Percentiles rank a stretch among this genome's conserved stretches.
Evolutionary conservation across 2,329 filamentous ascomycete species (phyloP).

Genomic region (Trichoderma citrinoviride): DNA sequence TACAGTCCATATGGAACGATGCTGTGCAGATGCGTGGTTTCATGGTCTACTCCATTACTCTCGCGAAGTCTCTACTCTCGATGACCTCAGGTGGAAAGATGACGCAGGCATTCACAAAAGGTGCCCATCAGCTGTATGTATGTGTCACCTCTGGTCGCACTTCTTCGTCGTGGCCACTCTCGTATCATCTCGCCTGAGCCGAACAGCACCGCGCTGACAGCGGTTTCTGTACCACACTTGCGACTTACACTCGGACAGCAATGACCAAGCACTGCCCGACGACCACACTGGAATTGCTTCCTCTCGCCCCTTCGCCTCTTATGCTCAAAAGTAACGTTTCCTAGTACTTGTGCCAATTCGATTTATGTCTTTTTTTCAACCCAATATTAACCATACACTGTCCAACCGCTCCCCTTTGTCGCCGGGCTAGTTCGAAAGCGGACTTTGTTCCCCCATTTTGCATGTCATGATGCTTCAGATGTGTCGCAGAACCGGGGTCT

Average conservation of each 20-base stretch:
- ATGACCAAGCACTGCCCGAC: not conserved
- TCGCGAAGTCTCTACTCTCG: not conserved
- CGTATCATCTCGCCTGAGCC: not conserved
- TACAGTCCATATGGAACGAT: not conserved
- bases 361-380: not conserved
- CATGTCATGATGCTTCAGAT: conserved; percentile 43
- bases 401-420: not conserved
- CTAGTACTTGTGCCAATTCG: not conserved
- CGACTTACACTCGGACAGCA: not conserved
- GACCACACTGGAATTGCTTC: not conserved
- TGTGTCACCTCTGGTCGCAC: not conserved
- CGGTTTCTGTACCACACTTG: not conserved
- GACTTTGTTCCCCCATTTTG: conserved; percentile 13
- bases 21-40: not conserved
- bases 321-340: not conserved
- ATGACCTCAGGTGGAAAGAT: not conserved
- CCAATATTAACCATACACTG: not conserved
- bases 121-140: not conserved
- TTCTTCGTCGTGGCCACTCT: not conserved
- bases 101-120: not conserved
- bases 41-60: conserved; percentile 8
- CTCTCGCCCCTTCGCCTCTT: not conserved
- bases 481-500: conserved; percentile 45
- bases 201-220: not conserved
- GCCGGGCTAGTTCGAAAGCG: conserved; percentile 21